Percentiles rank a stretch among this genome's conserved stretches.
phyloP scores from a whole-genome alignment of 495 filamentous ascomycete species.

The Cercophora sp. region DNA sequence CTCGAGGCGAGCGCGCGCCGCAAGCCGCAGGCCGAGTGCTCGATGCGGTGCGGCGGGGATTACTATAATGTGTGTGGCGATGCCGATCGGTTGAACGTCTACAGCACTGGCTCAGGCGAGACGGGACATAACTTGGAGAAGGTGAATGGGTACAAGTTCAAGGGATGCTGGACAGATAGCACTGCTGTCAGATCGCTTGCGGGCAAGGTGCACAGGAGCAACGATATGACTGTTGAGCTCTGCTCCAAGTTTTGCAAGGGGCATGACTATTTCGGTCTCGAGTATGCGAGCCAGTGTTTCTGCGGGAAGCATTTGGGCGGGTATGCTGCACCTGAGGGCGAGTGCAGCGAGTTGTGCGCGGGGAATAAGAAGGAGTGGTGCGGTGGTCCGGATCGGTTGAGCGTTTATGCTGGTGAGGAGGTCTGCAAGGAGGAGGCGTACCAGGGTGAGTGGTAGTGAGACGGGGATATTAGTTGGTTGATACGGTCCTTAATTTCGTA shows the following conservation, averaged over 20 bases:
- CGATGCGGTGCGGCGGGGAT: constrained; percentile 1
- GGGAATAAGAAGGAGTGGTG: not conserved
- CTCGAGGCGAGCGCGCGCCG: not conserved
- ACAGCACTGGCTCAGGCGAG: not conserved
- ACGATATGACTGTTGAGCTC: constrained; percentile 27
- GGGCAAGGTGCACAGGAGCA: constrained; percentile 7
- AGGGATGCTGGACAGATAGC: constrained; percentile 13
- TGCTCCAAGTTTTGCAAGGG: constrained; percentile 28
- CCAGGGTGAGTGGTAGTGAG: too few relatives aligned
- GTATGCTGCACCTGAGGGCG: not conserved
- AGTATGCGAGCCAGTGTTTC: constrained; percentile 34
- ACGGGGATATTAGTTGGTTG: too few relatives aligned
- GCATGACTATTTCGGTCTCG: constrained; percentile 30
- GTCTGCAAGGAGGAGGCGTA: too few relatives aligned
- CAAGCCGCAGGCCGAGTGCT: constrained; percentile 5
- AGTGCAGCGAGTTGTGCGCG: not conserved
- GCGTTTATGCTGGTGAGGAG: not conserved
- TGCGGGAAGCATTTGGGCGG: constrained; percentile 31
- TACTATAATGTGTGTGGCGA: not conserved
- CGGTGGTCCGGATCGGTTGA: not conserved
- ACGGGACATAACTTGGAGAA: not conserved
- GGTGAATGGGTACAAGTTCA: not conserved
- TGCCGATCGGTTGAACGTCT: not conserved
- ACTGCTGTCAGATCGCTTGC: constrained; percentile 6
- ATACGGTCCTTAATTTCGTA: too few relatives aligned